Conservation (phyloP, 2,329 filamentous ascomycete genomes). For the Cryphonectria radicalis region DNA sequence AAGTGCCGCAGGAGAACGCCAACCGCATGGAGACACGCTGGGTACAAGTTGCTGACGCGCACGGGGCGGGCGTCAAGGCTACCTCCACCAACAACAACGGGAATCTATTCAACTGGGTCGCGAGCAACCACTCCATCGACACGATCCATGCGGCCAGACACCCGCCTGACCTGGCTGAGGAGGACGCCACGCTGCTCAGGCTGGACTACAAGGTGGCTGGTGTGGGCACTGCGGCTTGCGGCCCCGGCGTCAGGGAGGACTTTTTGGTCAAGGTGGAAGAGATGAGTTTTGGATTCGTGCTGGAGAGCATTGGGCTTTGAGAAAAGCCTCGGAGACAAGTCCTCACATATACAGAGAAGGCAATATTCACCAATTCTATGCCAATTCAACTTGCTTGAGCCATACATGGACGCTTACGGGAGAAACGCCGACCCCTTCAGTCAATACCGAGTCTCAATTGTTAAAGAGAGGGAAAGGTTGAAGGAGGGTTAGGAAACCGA, state of each 20-base stretch:
- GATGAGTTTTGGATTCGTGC: slow-evolving; percentile 46
- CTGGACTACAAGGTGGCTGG: slow-evolving; percentile 53
- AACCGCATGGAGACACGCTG: slow-evolving; percentile 66
- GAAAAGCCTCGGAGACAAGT: not conserved
- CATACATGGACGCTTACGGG: not conserved
- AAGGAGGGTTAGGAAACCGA: too few species aligned
- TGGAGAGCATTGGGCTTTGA: slow-evolving; percentile 39
- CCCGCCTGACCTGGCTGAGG: slow-evolving; percentile 63
- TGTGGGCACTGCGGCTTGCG: slow-evolving; percentile 54
- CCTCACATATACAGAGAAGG: not conserved
- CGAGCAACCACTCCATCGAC: slow-evolving; percentile 55
- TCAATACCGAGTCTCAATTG: too few species aligned
- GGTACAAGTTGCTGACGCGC: slow-evolving; percentile 43
- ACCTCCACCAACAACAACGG: slow-evolving; percentile 30
- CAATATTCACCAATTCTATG: not conserved
- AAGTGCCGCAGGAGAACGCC: slow-evolving; percentile 70
- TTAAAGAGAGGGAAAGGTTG: too few species aligned
- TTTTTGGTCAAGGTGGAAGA: slow-evolving; percentile 47
- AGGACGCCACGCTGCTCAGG: slow-evolving; percentile 49
- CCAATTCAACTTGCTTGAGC: not conserved
- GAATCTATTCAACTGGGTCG: slow-evolving; percentile 57
- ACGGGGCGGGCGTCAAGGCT: slow-evolving; percentile 36
- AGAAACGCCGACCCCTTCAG: too few species aligned
- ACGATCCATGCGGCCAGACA: slow-evolving; percentile 64
- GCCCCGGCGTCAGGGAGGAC: slow-evolving; percentile 52